Percentiles rank a stretch among this genome's conserved stretches.
These are phyloP conservation scores for Seiridium cupressi DNA, from an alignment of 2,329 filamentous ascomycete genomes.

Conservation along the genomic window DNA sequence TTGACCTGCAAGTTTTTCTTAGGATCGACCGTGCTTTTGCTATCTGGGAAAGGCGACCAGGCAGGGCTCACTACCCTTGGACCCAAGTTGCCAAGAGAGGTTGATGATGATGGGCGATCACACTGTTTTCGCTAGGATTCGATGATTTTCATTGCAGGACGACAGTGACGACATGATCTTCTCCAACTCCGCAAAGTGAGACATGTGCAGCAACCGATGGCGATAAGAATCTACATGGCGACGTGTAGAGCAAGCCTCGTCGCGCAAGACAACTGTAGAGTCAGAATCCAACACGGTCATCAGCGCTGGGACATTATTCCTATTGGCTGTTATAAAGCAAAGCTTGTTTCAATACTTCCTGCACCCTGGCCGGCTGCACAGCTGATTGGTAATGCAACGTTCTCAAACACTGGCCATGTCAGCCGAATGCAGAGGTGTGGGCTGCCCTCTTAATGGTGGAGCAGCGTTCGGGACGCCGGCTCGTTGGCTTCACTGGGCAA, in stretches of 20 bases:
- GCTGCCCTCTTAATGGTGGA: background rate
- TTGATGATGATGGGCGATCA: background rate
- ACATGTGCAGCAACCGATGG: background rate
- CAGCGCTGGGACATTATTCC: background rate
- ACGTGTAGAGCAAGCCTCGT: background rate
- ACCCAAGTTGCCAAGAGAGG: background rate
- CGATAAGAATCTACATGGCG: background rate
- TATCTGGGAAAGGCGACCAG: too few species aligned
- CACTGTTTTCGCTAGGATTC: background rate
- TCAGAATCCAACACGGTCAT: background rate
- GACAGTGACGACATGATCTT: background rate
- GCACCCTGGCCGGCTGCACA: background rate
- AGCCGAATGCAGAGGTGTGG: conserved; percentile 3
- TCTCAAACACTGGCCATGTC: conserved; percentile 10
- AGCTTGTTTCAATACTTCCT: conserved; percentile 5
- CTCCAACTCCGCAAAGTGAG: background rate
- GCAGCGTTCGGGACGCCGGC: background rate
- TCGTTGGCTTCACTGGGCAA: background rate
- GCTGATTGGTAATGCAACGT: conserved; percentile 4
- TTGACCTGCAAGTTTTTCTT: background rate
- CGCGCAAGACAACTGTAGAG: background rate
- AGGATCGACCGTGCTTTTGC: background rate
- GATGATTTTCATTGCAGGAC: conserved; percentile 6
- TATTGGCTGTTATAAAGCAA: conserved; percentile 1
- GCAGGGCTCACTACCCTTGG: too few species aligned